A percentile compares a stretch with the other conserved stretches of the same genome.
Evolutionary conservation across 2,329 filamentous ascomycete genomes (phyloP).

Genomic region (Aureobasidium sp.): DNA sequence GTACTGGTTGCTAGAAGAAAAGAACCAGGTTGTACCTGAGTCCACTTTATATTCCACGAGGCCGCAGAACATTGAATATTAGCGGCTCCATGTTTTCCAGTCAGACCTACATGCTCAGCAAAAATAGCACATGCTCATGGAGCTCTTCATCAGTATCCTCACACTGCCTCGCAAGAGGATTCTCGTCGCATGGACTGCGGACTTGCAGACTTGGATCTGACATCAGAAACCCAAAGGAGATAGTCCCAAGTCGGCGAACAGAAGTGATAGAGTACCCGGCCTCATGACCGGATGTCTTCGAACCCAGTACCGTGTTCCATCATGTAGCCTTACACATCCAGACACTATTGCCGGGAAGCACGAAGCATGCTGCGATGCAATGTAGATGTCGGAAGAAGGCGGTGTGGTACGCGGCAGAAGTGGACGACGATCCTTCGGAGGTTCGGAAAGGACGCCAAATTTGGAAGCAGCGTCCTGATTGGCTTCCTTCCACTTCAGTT

Average conservation of each 20-base stretch:
- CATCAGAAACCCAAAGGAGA: slow-evolving; percentile 2
- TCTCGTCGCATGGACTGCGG: neutral
- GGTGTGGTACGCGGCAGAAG: neutral
- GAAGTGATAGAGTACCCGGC: neutral
- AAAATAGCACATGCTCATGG: neutral
- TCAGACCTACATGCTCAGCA: neutral
- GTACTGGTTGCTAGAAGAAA: neutral
- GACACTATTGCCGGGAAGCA: neutral
- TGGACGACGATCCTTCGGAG: neutral
- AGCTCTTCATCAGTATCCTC: neutral
- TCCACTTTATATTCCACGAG: neutral
- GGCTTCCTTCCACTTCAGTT: neutral
- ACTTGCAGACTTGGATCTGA: neutral
- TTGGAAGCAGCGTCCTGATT: neutral
- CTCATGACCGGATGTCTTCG: neutral
- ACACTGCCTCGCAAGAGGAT: slow-evolving; percentile 5
- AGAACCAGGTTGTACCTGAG: neutral
- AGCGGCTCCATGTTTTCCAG: neutral
- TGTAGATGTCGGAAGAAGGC: neutral
- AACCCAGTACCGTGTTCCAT: neutral
- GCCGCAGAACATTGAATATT: neutral
- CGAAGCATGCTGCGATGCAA: neutral
- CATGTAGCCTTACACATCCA: neutral
- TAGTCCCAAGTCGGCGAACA: neutral
- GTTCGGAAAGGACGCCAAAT: neutral